These are phyloP conservation scores for Talaromyces marneffei DNA, from an alignment of 2,329 filamentous ascomycete genomes.

Conservation along the genomic window DNA sequence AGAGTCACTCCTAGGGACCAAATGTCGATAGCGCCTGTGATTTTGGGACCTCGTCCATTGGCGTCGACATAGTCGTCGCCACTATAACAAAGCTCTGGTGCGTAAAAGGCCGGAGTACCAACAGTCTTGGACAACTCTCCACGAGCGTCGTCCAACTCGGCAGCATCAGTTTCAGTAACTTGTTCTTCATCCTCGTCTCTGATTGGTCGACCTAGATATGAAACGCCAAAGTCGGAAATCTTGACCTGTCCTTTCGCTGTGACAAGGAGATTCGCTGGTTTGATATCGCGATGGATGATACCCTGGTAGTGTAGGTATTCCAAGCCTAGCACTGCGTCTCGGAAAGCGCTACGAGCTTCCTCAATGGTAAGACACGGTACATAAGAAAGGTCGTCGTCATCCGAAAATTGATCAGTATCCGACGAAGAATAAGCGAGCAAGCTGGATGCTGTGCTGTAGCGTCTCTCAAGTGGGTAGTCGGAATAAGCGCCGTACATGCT, in stretches of 20 bases:
- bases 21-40: slow-evolving; percentile 91
- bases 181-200: slow-evolving; percentile 75
- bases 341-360: slow-evolving; percentile 75
- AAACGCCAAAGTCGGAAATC: slow-evolving; percentile 98
- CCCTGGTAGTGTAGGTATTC: slow-evolving; percentile 90
- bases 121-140: slow-evolving; percentile 92
- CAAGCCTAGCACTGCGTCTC: slow-evolving; percentile 85
- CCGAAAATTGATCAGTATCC: slow-evolving; percentile 39
- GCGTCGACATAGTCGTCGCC: slow-evolving; percentile 55
- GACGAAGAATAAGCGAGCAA: slow-evolving; percentile 40
- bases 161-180: slow-evolving; percentile 73
- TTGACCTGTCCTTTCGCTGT: slow-evolving; percentile 82
- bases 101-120: slow-evolving; percentile 94
- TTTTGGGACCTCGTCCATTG: slow-evolving; percentile 58
- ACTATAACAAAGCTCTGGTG: slow-evolving; percentile 90
- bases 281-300: slow-evolving; percentile 79
- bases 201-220: slow-evolving; percentile 86
- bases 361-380: slow-evolving; percentile 88
- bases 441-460: slow-evolving; percentile 75
- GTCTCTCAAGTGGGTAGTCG: slow-evolving; percentile 56
- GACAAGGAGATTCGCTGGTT: slow-evolving; percentile 84
- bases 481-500: slow-evolving; percentile 70
- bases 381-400: slow-evolving; percentile 81
- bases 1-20: slow-evolving; percentile 96
- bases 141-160: slow-evolving; percentile 83